These are phyloP conservation scores for Saccharomycopsis guyanensis DNA, from an alignment of 805 yeast genomes.

Conservation along the genomic window DNA sequence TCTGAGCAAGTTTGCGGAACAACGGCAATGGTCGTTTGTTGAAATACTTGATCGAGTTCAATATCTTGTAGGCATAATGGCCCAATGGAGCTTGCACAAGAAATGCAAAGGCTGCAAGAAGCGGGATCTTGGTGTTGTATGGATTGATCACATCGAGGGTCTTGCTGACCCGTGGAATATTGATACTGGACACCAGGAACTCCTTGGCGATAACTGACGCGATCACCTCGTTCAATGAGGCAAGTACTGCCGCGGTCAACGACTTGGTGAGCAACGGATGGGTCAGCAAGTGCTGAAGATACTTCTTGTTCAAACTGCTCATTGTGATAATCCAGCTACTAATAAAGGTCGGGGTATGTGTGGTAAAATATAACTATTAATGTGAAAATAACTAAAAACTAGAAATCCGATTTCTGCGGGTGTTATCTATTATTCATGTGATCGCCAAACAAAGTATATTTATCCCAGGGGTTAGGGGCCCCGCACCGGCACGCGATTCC, in stretches of 20 bases:
- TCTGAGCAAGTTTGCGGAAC: slow-evolving; percentile 39
- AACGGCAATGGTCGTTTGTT: slow-evolving; percentile 35
- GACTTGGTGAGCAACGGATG: slow-evolving; percentile 56
- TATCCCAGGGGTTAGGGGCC: not conserved
- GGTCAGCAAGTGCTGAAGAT: slow-evolving; percentile 33
- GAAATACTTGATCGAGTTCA: slow-evolving; percentile 29
- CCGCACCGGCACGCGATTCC: too few species aligned
- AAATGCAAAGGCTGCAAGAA: slow-evolving; percentile 51
- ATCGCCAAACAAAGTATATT: not conserved
- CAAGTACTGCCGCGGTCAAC: slow-evolving; percentile 47
- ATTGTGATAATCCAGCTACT: too few species aligned
- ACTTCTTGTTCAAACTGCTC: slow-evolving; percentile 24
- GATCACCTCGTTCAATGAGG: slow-evolving; percentile 49
- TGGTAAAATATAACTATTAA: too few species aligned
- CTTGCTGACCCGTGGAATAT: slow-evolving; percentile 24
- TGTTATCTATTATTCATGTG: not conserved
- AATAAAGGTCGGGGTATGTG: too few species aligned
- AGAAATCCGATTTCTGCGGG: too few species aligned
- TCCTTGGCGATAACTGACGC: slow-evolving; percentile 47
- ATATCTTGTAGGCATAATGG: slow-evolving; percentile 43
- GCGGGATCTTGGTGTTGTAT: slow-evolving; percentile 38
- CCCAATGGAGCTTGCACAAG: slow-evolving; percentile 49
- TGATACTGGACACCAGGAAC: slow-evolving; percentile 25
- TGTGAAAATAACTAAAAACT: too few species aligned
- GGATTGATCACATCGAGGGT: slow-evolving; percentile 31